Evolutionary conservation across 139 green algal species (phyloP).

Genomic region (Chlorella sp.): DNA sequence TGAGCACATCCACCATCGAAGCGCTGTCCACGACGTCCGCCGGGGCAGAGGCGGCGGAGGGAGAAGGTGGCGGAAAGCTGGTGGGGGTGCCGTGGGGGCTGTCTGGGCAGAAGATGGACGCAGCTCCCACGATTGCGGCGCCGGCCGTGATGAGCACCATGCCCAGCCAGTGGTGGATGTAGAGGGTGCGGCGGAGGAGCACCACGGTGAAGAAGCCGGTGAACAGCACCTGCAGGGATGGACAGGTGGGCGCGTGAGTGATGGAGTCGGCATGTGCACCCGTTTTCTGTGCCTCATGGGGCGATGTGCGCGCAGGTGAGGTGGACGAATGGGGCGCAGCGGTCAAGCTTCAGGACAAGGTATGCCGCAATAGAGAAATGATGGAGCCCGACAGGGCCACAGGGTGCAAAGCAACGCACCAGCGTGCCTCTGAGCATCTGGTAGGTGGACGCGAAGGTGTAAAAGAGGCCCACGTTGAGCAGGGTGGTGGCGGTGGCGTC

Average conservation of each 20-base stretch:
- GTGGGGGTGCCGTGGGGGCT: background rate
- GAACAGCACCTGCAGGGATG: too few relatives aligned
- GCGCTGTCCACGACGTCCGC: too few relatives aligned
- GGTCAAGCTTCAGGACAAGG: too few relatives aligned
- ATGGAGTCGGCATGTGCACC: too few relatives aligned
- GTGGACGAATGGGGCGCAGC: too few relatives aligned
- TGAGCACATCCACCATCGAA: too few relatives aligned
- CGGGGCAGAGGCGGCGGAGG: too few relatives aligned
- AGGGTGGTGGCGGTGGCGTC: constrained; percentile 71
- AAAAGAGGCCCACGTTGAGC: constrained; percentile 83
- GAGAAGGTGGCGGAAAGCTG: background rate
- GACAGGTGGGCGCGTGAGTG: too few relatives aligned
- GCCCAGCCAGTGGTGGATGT: constrained; percentile 75
- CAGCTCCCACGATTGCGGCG: constrained; percentile 69
- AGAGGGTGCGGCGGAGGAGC: constrained; percentile 53
- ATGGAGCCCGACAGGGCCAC: too few relatives aligned
- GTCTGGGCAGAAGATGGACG: constrained; percentile 35
- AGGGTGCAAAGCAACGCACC: constrained; percentile 76
- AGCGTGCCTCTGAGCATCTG: constrained; percentile 88
- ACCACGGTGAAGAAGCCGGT: constrained; percentile 71
- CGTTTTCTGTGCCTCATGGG: too few relatives aligned
- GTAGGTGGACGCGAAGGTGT: constrained; percentile 74
- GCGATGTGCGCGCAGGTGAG: too few relatives aligned
- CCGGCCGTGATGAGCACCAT: constrained; percentile 75
- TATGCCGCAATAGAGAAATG: too few relatives aligned